Percentiles rank a stretch among this genome's conserved stretches.
These are phyloP conservation scores for Schizophyllum commune DNA, from an alignment of 1,284 basidiomycete species.

Conservation along the genomic window DNA sequence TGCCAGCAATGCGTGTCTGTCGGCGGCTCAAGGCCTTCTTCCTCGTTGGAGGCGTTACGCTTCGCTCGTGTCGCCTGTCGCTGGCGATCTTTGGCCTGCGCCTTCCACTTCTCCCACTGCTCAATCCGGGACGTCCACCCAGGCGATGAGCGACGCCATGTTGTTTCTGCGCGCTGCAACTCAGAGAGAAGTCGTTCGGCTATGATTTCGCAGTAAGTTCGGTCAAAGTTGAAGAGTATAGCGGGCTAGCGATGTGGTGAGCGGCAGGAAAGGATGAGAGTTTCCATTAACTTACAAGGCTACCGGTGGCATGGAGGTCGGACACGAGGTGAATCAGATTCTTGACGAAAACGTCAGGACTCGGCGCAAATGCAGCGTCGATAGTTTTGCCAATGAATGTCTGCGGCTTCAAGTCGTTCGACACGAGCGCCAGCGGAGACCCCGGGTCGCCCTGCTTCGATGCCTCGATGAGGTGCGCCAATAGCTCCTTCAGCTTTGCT, in stretches of 20 bases:
- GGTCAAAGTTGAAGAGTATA: slow-evolving; percentile 60
- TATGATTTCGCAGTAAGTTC: slow-evolving; percentile 50
- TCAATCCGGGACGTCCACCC: slow-evolving; percentile 45
- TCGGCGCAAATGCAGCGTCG: slow-evolving; percentile 26
- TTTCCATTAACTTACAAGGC: slow-evolving; percentile 36
- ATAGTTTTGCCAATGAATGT: slow-evolving; percentile 26
- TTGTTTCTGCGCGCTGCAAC: slow-evolving; percentile 35
- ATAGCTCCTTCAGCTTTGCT: slow-evolving; percentile 34
- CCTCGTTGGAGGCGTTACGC: slow-evolving; percentile 32
- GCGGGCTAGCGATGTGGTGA: slow-evolving; percentile 38
- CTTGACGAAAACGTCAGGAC: slow-evolving; percentile 19
- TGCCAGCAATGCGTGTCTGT: slow-evolving; percentile 34
- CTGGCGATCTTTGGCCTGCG: slow-evolving; percentile 35
- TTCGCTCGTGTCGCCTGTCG: slow-evolving; percentile 26
- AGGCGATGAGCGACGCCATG: slow-evolving; percentile 40
- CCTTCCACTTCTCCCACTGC: slow-evolving; percentile 45
- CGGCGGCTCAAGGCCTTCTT: slow-evolving; percentile 22
- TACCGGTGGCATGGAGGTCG: slow-evolving; percentile 41
- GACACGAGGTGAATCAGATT: slow-evolving; percentile 46
- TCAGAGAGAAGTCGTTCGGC: slow-evolving; percentile 27
- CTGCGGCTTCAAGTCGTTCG: slow-evolving; percentile 25
- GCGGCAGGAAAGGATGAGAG: slow-evolving; percentile 2
- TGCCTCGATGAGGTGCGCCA: slow-evolving; percentile 31
- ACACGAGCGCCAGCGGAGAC: slow-evolving; percentile 32
- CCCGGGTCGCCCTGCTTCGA: slow-evolving; percentile 27